These are phyloP conservation scores for Torulaspora microellipsoides DNA, from an alignment of 805 yeast genomes.

Conservation along the genomic window DNA sequence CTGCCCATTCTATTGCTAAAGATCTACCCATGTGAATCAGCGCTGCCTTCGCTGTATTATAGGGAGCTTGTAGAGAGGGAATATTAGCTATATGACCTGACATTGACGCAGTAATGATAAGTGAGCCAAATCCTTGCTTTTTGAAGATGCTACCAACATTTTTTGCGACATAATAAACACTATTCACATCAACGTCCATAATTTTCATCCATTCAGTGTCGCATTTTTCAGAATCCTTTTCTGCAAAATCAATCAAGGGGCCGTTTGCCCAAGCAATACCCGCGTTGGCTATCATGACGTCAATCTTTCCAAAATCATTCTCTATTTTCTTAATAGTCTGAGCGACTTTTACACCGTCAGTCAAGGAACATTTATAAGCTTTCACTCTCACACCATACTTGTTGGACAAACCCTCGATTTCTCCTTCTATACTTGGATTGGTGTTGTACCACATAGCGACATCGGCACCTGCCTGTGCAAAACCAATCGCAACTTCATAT, in stretches of 20 bases:
- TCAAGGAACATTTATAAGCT: slow-evolving; percentile 43
- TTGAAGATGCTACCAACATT: slow-evolving; percentile 67
- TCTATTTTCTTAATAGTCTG: slow-evolving; percentile 37
- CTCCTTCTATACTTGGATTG: slow-evolving; percentile 40
- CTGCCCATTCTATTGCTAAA: slow-evolving; percentile 87
- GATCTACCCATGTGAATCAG: slow-evolving; percentile 70
- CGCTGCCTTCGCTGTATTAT: slow-evolving; percentile 84
- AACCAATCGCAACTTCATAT: slow-evolving; percentile 72
- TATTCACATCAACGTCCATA: slow-evolving; percentile 69
- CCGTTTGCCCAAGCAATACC: slow-evolving; percentile 81
- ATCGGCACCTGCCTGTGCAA: slow-evolving; percentile 83
- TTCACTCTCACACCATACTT: slow-evolving; percentile 56
- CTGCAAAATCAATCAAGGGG: slow-evolving; percentile 43
- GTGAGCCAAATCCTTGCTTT: slow-evolving; percentile 68
- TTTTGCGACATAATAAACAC: slow-evolving; percentile 76
- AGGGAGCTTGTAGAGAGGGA: slow-evolving; percentile 85
- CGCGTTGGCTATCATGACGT: slow-evolving; percentile 79
- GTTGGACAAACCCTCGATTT: slow-evolving; percentile 34
- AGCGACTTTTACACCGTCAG: slow-evolving; percentile 26
- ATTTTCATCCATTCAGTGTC: slow-evolving; percentile 65
- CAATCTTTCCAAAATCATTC: slow-evolving; percentile 72
- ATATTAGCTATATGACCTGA: slow-evolving; percentile 84
- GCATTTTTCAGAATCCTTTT: slow-evolving; percentile 40
- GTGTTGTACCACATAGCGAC: slow-evolving; percentile 66
- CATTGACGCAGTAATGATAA: slow-evolving; percentile 84